These are phyloP conservation scores for Alternaria panax DNA, from an alignment of 2,329 filamentous ascomycete species.

Conservation along the genomic window DNA sequence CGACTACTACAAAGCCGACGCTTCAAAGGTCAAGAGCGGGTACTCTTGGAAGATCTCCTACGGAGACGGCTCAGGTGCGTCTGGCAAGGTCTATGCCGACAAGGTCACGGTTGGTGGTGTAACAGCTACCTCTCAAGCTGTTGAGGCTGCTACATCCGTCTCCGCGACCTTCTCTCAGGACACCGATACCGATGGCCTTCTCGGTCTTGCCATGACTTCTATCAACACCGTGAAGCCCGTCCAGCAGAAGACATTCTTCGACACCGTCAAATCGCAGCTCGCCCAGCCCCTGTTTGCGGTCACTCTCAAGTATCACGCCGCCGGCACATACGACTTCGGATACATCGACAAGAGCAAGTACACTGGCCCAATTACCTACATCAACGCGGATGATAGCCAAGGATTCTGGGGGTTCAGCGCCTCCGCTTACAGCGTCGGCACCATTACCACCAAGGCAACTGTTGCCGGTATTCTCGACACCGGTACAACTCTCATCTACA, in stretches of 20 bases:
- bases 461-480: constrained; percentile 72
- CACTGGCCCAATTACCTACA: constrained; percentile 65
- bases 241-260: constrained; percentile 66
- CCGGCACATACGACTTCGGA: constrained; percentile 64
- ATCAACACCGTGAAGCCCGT: constrained; percentile 65
- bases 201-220: constrained; percentile 66
- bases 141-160: constrained; percentile 69
- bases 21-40: constrained; percentile 57
- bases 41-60: constrained; percentile 68
- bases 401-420: constrained; percentile 70
- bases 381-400: constrained; percentile 62
- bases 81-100: constrained; percentile 71
- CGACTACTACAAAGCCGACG: constrained; percentile 62
- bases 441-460: constrained; percentile 46
- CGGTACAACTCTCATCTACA: constrained; percentile 71
- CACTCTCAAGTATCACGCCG: constrained; percentile 60
- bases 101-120: constrained; percentile 68
- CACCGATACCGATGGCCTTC: constrained; percentile 63
- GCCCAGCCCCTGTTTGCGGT: constrained; percentile 65
- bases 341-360: constrained; percentile 67
- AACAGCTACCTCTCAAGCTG: constrained; percentile 66
- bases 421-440: constrained; percentile 64
- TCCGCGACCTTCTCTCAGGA: constrained; percentile 62
- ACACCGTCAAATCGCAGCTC: constrained; percentile 62
- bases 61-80: constrained; percentile 69